Evolutionary conservation across 805 yeast species (phyloP).

Genomic region (Sungouiella thailandica): DNA sequence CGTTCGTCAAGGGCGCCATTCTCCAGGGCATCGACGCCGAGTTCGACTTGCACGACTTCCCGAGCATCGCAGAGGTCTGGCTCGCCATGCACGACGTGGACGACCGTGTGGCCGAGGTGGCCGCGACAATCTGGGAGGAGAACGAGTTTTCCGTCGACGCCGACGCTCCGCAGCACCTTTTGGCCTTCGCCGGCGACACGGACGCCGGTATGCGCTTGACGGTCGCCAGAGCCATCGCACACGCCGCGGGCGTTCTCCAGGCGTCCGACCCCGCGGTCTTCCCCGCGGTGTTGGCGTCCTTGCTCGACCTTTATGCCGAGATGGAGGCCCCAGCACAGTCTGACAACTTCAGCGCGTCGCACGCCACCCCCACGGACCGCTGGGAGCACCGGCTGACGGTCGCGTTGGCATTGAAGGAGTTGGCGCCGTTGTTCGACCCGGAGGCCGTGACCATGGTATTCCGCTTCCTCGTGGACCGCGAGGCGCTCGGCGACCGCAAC

Average conservation of each 20-base stretch:
- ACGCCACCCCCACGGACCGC: conserved; percentile 61
- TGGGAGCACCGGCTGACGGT: conserved; percentile 87
- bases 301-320: conserved; percentile 53
- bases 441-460: conserved; percentile 50
- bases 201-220: conserved; percentile 72
- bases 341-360: conserved; percentile 77
- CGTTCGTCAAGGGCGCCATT: conserved; percentile 71
- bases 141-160: conserved; percentile 48
- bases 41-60: conserved; percentile 50
- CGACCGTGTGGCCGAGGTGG: conserved; percentile 54
- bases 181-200: conserved; percentile 44
- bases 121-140: conserved; percentile 83
- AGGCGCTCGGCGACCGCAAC: conserved; percentile 73
- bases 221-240: conserved; percentile 63
- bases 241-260: conserved; percentile 41
- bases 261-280: conserved; percentile 20
- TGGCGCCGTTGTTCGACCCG: conserved; percentile 45
- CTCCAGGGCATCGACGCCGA: conserved; percentile 85
- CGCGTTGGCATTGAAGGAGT: conserved; percentile 58
- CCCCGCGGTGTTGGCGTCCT: conserved; percentile 31
- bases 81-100: conserved; percentile 74
- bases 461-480: conserved; percentile 54
- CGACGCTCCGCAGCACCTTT: conserved; percentile 43
- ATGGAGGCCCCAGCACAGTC: conserved; percentile 64
- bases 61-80: conserved; percentile 64